Evolutionary conservation across 148 eudicot genomes (phyloP).

Genomic region (Rhododendron ovatum): DNA sequence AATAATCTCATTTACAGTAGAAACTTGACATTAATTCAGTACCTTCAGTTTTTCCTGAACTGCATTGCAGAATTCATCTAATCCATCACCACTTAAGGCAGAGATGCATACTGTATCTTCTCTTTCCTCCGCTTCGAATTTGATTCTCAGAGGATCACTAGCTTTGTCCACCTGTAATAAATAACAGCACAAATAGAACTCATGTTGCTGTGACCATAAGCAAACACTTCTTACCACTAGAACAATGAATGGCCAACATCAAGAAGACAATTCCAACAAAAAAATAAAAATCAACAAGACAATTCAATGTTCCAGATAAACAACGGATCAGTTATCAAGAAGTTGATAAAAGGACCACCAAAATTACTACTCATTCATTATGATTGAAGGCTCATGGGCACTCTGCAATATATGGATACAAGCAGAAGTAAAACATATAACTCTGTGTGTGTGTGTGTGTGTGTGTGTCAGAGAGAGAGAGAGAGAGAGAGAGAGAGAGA

Average conservation of each 20-base stretch:
- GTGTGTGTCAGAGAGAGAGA: too few relatives aligned
- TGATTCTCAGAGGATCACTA: slow-evolving; percentile 58
- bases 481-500: not conserved
- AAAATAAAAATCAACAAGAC: not conserved
- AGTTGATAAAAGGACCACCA: not conserved
- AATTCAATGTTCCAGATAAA: not conserved
- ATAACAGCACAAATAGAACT: not conserved
- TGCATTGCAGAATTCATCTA: slow-evolving; percentile 76
- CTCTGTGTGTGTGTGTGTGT: too few relatives aligned
- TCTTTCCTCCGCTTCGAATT: slow-evolving; percentile 53
- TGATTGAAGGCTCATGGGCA: not conserved
- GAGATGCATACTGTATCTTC: slow-evolving; percentile 75
- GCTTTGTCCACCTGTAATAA: slow-evolving; percentile 75
- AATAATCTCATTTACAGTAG: not conserved
- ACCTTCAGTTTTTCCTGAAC: slow-evolving; percentile 88
- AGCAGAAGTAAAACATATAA: not conserved
- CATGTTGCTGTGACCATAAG: not conserved
- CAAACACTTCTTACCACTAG: not conserved
- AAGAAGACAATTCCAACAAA: not conserved
- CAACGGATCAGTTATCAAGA: not conserved
- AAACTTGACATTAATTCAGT: not conserved
- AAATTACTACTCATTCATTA: not conserved
- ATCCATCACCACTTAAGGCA: slow-evolving; percentile 80
- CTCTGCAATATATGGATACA: not conserved
- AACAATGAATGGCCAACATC: not conserved